These are phyloP conservation scores for Ganoderma resinaceum DNA, from an alignment of 1,284 basidiomycete genomes.

Conservation along the genomic window DNA sequence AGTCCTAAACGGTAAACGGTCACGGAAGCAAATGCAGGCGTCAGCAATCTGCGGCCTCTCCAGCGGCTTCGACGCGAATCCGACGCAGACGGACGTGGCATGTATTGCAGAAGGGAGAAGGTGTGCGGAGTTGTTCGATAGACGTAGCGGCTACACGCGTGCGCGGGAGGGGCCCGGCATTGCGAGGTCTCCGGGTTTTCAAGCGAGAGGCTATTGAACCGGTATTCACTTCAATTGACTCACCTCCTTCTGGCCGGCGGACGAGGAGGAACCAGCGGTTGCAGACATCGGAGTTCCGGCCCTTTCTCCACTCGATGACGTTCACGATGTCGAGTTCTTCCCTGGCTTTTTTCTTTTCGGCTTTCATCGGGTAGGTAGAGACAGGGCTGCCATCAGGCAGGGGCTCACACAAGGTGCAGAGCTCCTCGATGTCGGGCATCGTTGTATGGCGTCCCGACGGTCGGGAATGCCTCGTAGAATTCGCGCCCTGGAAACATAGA, in stretches of 20 bases:
- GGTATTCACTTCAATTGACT: constrained; percentile 23
- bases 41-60: constrained; percentile 6
- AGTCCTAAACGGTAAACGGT: constrained; percentile 62
- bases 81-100: neutral
- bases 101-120: neutral
- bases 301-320: constrained; percentile 78
- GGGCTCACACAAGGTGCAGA: constrained; percentile 77
- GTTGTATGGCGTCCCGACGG: constrained; percentile 7
- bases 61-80: neutral
- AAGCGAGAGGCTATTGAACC: neutral
- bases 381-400: constrained; percentile 57
- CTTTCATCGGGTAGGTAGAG: constrained; percentile 88
- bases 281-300: constrained; percentile 14
- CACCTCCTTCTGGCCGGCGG: constrained; percentile 85
- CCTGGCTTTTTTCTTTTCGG: constrained; percentile 82
- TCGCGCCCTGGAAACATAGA: constrained; percentile 24
- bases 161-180: neutral
- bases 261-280: constrained; percentile 76
- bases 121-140: neutral
- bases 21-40: constrained; percentile 23
- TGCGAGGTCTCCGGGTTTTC: neutral
- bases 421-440: constrained; percentile 72
- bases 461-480: constrained; percentile 19
- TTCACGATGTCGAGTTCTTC: constrained; percentile 89
- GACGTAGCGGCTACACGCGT: neutral